Base-by-base conservation (phyloP, 2,329 filamentous ascomycete species). In the Aureobasidium zeae region DNA sequence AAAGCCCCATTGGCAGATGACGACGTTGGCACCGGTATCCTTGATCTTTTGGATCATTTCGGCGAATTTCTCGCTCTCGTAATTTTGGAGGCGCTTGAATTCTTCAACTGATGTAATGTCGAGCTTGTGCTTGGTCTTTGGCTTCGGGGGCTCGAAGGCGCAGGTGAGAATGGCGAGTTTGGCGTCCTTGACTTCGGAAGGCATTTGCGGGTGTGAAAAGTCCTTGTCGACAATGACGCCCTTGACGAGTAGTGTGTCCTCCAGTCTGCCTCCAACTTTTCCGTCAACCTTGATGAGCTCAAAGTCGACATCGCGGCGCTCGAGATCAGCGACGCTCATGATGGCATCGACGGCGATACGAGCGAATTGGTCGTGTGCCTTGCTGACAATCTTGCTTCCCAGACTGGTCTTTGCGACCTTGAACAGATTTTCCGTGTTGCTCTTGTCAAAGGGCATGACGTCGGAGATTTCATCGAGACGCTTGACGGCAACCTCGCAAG, bases 41-140 rank as follows among this genome's bases (percentile, higher is more conserved):
- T 98, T 98, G 72, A 98, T 91, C 67, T 95, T 85, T 62, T 93
- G 75, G 57, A 98, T 95, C 91, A 98, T 98, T 70, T 96, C 89
- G 47, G 86, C 77, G 62, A 98, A 98, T 70, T 96, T 98, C 62
- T 86, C 83, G 57, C 81, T 81, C 69, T 98, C 91, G 69, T 98
- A 98, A 55, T 75, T 85, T 62, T 98, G 91, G 52, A 98, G 71
- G 69, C 93, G 91, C 74, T 94, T 95, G 74, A 94, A 98, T 70
- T 98, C 91, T 55, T 96, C 89, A 6, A 98, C 89, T 30, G 81
- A 85, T 45, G 87, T 91, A 61, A 98, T 98, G 60, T 98, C 91
- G 49, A 98, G 77, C 73, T 95, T 94, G 70, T 98, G 91, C 77
- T 98, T 98, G 35, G 91, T 98, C 78, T 98, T 98, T 54, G 91